Base-by-base conservation (phyloP, 345 rosid species). In the Luvunga scandens region DNA sequence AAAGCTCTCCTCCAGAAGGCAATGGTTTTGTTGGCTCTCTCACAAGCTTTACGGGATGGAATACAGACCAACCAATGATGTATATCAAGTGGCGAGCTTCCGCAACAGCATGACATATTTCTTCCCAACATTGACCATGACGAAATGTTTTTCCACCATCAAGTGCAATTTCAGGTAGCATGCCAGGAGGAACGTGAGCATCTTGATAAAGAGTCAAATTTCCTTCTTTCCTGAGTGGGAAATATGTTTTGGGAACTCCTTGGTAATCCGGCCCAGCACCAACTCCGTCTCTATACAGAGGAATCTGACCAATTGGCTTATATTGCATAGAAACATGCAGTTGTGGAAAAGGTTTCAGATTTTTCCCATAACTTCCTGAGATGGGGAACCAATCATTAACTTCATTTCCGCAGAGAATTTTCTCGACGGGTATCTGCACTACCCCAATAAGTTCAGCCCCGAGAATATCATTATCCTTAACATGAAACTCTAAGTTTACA, bases 101-200 rank as follows among this genome's bases (percentile, higher is more conserved):
- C 83, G 88, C 36, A 64, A 91, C 89, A 2, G 92, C 90, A 69
- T 91, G 93, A 70, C 92, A 91, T 68, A 91, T 90, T 48, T 91
- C 95, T 81, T 90, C 92, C 93, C 93, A 91, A 22, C 95, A 91
- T 66, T 79, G 83, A 75, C 84, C 83, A 21, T 88, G 93, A 86
- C 78, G 76, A 78, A 62, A 91, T 75, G 75, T 72, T 65, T 82
- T 87, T 63, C 93, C 91, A 61, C 69, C 86, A 38, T 90, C 92
- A 34, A 91, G 93, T n/a, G 57, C 39, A 72, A 91, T 88, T 78
- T 87, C 85, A 21, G 95, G 93, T 5, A 87, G 83, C 81, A 72
- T 50, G 33, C 57, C 71, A 9, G 83, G 82, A 33, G 92, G 91
- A 16, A 90, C 83, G 63, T 91, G 95, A 60, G 95, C 95, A 80